These are phyloP conservation scores for Gomphus bonarii DNA, from an alignment of 1,284 basidiomycete species.

Conservation along the genomic window DNA sequence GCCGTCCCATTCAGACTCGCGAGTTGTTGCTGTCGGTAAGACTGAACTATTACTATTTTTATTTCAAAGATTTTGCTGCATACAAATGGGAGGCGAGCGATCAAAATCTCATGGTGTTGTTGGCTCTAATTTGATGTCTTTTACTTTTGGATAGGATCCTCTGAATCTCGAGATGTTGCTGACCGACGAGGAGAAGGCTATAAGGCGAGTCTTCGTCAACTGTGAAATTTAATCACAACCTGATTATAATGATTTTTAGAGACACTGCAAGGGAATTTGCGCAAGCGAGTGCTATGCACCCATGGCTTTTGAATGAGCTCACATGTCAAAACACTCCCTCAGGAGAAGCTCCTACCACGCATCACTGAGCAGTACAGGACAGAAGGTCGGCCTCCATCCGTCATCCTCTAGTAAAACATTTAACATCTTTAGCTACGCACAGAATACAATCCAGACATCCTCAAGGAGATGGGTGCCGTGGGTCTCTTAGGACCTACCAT, in stretches of 20 bases:
- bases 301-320: not conserved
- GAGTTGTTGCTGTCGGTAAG: not conserved
- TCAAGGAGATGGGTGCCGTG: constrained; percentile 88
- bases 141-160: constrained; percentile 51
- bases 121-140: not conserved
- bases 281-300: constrained; percentile 36
- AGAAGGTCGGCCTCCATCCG: constrained; percentile 47
- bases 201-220: constrained; percentile 48
- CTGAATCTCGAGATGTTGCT: constrained; percentile 67
- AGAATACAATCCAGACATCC: constrained; percentile 74
- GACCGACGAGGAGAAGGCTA: constrained; percentile 85
- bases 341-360: constrained; percentile 78
- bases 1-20: not conserved
- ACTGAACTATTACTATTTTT: not conserved
- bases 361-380: constrained; percentile 83
- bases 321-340: constrained; percentile 8
- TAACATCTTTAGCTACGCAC: constrained; percentile 1
- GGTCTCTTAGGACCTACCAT: constrained; percentile 91
- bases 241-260: constrained; percentile 27
- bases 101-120: not conserved
- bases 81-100: constrained; percentile 59
- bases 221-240: constrained; percentile 7
- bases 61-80: constrained; percentile 28
- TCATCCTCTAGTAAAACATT: not conserved
- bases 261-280: constrained; percentile 83